These are phyloP conservation scores for Pleurotus eryngii DNA, from an alignment of 768 basidiomycete species.

Conservation along the genomic window DNA sequence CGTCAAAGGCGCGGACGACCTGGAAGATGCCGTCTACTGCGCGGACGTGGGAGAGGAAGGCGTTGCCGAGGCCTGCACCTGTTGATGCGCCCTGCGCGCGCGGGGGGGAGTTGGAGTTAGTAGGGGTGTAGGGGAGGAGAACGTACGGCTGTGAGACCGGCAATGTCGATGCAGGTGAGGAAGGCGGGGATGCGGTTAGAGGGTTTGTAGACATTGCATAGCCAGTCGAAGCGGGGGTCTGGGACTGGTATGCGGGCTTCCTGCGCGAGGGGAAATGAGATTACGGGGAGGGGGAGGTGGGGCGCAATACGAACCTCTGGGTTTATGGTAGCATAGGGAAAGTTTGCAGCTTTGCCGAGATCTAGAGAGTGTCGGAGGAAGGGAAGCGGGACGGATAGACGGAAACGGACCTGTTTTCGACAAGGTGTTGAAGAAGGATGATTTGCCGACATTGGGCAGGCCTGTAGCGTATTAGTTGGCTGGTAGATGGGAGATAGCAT, in stretches of 20 bases:
- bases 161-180: slow-evolving; percentile 98
- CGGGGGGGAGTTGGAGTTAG: too few relatives aligned
- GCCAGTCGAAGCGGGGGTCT: slow-evolving; percentile 92
- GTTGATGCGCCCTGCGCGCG: slow-evolving; percentile 94
- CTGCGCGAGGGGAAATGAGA: slow-evolving; percentile 15
- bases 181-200: slow-evolving; percentile 85
- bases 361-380: too few relatives aligned
- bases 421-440: slow-evolving; percentile 97
- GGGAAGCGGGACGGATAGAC: too few relatives aligned
- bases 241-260: slow-evolving; percentile 96
- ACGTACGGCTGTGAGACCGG: slow-evolving; percentile 89
- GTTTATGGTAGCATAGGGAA: slow-evolving; percentile 93
- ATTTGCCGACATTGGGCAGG: slow-evolving; percentile 96
- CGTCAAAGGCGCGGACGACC: slow-evolving; percentile 96
- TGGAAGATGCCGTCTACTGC: slow-evolving; percentile 99
- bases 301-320: slow-evolving; percentile 52
- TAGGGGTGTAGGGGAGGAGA: neutral
- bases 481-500: slow-evolving; percentile 25
- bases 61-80: slow-evolving; percentile 95
- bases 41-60: slow-evolving; percentile 95
- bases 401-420: slow-evolving; percentile 82
- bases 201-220: slow-evolving; percentile 89
- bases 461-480: slow-evolving; percentile 54
- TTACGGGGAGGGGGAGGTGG: slow-evolving; percentile 2
- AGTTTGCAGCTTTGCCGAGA: slow-evolving; percentile 94